These are phyloP conservation scores for Tagetes patula DNA, from an alignment of 129 eudicot genomes.

Conservation along the genomic window DNA sequence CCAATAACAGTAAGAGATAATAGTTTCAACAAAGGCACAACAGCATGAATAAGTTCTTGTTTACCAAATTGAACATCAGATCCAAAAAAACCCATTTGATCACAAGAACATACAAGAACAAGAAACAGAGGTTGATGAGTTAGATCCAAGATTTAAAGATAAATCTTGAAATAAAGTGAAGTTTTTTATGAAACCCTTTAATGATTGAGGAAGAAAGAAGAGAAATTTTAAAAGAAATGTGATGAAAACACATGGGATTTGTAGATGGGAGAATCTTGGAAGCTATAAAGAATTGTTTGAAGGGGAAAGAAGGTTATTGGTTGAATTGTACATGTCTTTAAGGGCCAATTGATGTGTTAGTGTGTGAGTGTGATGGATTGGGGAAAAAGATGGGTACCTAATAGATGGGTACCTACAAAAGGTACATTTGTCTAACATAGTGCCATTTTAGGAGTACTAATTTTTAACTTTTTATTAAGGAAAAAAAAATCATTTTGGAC, in stretches of 20 bases:
- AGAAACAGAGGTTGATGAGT: background rate
- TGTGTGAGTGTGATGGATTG: constrained; percentile 17
- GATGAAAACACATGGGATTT: constrained; percentile 25
- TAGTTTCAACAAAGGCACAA: constrained; percentile 67
- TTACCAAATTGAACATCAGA: constrained; percentile 34
- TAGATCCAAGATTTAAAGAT: constrained; percentile 32
- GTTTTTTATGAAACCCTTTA: background rate
- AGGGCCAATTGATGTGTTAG: background rate
- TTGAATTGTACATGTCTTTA: background rate
- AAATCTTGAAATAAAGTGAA: background rate
- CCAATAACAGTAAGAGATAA: constrained; percentile 65
- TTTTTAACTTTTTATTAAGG: too few species aligned
- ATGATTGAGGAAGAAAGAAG: constrained; percentile 2
- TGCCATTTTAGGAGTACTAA: too few species aligned
- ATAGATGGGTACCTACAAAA: too few species aligned
- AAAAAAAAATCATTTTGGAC: too few species aligned
- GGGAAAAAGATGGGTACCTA: background rate
- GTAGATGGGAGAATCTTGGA: constrained; percentile 24
- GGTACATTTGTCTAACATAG: too few species aligned
- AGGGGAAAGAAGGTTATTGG: constrained; percentile 3
- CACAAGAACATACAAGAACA: background rate
- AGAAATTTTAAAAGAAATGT: constrained; percentile 13
- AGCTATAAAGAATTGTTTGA: constrained; percentile 7
- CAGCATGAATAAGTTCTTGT: constrained; percentile 47
- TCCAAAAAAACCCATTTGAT: constrained; percentile 17